Evolutionary conservation across 805 yeast species (phyloP).

Genomic region (Cyberlindnera mycetangii): DNA sequence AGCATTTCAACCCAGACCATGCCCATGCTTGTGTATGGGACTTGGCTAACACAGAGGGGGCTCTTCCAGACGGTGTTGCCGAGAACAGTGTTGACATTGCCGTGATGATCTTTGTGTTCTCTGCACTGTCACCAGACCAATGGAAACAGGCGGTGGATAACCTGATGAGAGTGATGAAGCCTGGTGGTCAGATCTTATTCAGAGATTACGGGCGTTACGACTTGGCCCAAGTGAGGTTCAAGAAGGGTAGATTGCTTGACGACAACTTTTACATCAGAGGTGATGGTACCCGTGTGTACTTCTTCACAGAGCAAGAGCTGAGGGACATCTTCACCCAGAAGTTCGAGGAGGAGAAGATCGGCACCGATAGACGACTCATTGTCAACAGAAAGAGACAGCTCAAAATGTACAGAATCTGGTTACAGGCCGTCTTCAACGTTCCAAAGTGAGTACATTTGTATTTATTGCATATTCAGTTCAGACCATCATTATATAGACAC

Average conservation of each 20-base stretch:
- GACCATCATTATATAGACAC: constrained; percentile 14
- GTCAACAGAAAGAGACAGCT: constrained; percentile 90
- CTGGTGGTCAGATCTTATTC: constrained; percentile 87
- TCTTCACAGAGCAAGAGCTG: constrained; percentile 92
- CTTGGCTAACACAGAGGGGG: constrained; percentile 69
- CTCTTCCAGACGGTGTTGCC: constrained; percentile 80
- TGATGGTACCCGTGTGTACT: constrained; percentile 96
- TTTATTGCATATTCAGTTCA: constrained; percentile 3
- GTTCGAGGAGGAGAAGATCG: constrained; percentile 73
- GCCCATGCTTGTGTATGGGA: constrained; percentile 96
- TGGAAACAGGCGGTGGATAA: constrained; percentile 82
- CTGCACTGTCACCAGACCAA: constrained; percentile 88
- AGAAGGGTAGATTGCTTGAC: constrained; percentile 79
- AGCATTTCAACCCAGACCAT: constrained; percentile 52
- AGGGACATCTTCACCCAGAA: constrained; percentile 63
- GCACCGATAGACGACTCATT: constrained; percentile 83
- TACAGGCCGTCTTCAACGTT: constrained; percentile 81
- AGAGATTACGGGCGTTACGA: constrained; percentile 97
- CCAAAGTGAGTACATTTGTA: constrained; percentile 20
- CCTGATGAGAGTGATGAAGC: constrained; percentile 70
- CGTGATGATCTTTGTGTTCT: constrained; percentile 92
- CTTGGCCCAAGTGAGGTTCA: constrained; percentile 91
- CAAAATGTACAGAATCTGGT: constrained; percentile 96
- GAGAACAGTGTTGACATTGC: constrained; percentile 84
- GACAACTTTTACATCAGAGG: constrained; percentile 96